Evolutionary conservation across 1,139 yeast genomes (phyloP).

Genomic region (Yamadazyma sp.): DNA sequence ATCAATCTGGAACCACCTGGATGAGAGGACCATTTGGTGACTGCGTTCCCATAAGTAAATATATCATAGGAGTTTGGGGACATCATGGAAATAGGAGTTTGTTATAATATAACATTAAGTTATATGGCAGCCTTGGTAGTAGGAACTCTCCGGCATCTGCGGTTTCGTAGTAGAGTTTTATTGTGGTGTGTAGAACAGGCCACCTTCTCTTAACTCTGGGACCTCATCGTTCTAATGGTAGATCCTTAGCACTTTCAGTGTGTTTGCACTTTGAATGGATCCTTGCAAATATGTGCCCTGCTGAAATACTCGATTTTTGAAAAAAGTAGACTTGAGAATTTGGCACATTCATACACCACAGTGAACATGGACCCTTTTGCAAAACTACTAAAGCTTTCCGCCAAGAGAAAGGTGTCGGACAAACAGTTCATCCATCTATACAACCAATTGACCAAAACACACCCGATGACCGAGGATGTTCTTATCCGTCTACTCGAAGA

Average conservation of each 20-base stretch:
- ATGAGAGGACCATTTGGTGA: conserved; percentile 16
- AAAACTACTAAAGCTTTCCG: conserved; percentile 17
- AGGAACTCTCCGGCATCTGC: neutral
- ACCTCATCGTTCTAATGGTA: too few relatives aligned
- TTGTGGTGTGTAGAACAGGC: too few relatives aligned
- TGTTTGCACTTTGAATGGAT: too few relatives aligned
- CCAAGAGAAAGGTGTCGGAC: conserved; percentile 15
- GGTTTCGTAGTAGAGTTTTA: too few relatives aligned
- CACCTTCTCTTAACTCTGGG: too few relatives aligned
- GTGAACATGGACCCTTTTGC: conserved; percentile 12
- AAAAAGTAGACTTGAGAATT: too few relatives aligned
- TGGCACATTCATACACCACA: too few relatives aligned
- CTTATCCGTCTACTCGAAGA: conserved; percentile 19
- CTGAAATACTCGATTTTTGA: too few relatives aligned
- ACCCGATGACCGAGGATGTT: conserved; percentile 15
- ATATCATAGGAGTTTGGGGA: neutral
- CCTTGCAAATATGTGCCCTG: too few relatives aligned
- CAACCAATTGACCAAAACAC: conserved; percentile 17
- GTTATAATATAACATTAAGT: too few relatives aligned
- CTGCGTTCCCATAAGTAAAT: neutral
- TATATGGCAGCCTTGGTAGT: neutral
- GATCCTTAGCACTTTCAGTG: too few relatives aligned
- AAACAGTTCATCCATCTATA: conserved; percentile 20
- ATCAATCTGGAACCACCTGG: conserved; percentile 15
- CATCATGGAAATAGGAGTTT: neutral